Evolutionary conservation across 352 stramenopile genomes (phyloP).

Genomic region (Pythium dissotocum): DNA sequence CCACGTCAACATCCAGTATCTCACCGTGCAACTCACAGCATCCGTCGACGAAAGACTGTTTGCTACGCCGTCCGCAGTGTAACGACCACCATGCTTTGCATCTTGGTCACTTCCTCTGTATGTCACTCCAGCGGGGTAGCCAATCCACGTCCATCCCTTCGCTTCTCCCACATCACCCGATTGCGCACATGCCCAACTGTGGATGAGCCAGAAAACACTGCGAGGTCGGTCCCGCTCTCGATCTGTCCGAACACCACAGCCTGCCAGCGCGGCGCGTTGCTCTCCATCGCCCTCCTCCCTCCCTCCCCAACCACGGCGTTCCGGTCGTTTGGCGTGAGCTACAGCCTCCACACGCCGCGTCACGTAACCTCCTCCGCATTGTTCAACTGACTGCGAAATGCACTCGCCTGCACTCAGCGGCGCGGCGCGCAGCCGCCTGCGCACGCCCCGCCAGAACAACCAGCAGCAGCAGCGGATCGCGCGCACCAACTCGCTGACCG

Average conservation of each 20-base stretch:
- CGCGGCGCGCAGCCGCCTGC: slow-evolving; percentile 45
- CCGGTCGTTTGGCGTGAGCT: not conserved
- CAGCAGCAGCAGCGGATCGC: slow-evolving; percentile 3
- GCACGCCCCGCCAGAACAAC: slow-evolving; percentile 32
- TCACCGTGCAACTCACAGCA: too few species aligned
- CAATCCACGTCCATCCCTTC: slow-evolving; percentile 2
- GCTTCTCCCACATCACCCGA: not conserved
- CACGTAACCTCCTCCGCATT: not conserved
- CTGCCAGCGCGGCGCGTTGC: too few species aligned
- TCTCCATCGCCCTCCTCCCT: not conserved
- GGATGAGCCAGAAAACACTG: not conserved
- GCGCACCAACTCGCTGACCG: slow-evolving; percentile 17
- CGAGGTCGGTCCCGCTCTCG: not conserved
- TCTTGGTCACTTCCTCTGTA: not conserved
- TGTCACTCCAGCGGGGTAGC: not conserved
- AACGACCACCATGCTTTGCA: not conserved
- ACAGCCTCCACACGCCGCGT: not conserved
- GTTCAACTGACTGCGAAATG: slow-evolving; percentile 28
- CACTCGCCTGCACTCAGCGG: slow-evolving; percentile 67
- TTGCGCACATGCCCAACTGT: not conserved
- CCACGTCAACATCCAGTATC: too few species aligned
- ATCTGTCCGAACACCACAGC: not conserved
- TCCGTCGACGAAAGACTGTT: too few species aligned
- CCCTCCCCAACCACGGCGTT: not conserved
- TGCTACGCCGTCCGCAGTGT: not conserved